A percentile compares a stretch with the other conserved stretches of the same genome.
Conservation (phyloP, 805 yeast genomes). For the Yamadazyma olivae region DNA sequence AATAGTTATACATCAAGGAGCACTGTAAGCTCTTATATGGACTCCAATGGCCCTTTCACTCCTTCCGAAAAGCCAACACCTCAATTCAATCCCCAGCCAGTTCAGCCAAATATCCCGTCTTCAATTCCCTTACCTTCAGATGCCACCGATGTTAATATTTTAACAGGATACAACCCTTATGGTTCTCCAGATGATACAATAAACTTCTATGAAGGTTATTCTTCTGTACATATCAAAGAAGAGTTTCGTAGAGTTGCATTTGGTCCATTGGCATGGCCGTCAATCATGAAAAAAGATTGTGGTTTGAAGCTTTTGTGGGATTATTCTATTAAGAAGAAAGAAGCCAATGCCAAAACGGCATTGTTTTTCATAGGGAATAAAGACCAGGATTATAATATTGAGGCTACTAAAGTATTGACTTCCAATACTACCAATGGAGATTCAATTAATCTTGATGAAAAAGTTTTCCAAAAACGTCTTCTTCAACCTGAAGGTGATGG, state of each 20-base stretch:
- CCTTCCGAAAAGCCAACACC: too few species aligned
- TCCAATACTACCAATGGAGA: conserved; percentile 6
- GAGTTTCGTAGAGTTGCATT: conserved; percentile 23
- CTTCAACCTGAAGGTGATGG: conserved; percentile 33
- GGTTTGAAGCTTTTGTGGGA: conserved; percentile 35
- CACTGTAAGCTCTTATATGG: too few species aligned
- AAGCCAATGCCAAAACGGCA: conserved; percentile 19
- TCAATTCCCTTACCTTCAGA: background rate
- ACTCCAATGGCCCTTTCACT: too few species aligned
- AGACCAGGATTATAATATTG: conserved; percentile 19
- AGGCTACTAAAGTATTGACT: conserved; percentile 19
- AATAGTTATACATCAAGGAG: too few species aligned
- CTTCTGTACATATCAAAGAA: conserved; percentile 28
- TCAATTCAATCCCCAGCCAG: too few species aligned
- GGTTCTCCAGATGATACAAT: conserved; percentile 25
- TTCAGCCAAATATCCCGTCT: background rate
- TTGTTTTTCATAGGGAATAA: conserved; percentile 18
- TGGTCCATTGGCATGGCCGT: conserved; percentile 40
- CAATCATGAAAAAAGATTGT: conserved; percentile 32
- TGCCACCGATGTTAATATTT: background rate
- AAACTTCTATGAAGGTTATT: conserved; percentile 33
- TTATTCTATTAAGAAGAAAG: conserved; percentile 17
- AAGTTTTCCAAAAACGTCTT: conserved; percentile 26
- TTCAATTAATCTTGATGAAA: conserved; percentile 16
- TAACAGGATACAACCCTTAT: conserved; percentile 24